A percentile compares a stretch with the other conserved stretches of the same genome.
Evolutionary conservation across 148 eudicot species (phyloP).

Genomic region (Rhododendron ferrugineum): DNA sequence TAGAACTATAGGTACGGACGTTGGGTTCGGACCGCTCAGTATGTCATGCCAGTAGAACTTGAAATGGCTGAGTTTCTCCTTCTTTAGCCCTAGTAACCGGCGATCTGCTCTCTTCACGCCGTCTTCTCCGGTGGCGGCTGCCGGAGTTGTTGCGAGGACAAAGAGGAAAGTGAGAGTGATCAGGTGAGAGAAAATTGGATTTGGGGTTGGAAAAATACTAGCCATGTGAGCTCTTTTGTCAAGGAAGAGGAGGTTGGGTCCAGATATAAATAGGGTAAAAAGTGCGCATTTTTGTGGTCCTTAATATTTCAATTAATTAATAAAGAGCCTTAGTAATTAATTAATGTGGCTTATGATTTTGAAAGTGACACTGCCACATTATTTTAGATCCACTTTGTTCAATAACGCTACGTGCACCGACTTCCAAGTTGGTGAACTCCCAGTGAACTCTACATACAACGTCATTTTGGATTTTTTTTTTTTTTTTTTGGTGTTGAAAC

Average conservation of each 20-base stretch:
- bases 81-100: constrained; percentile 3
- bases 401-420: no score
- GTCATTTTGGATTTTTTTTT: no score
- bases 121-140: constrained; percentile 6
- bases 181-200: background rate
- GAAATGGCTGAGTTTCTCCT: constrained; percentile 46
- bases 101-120: background rate
- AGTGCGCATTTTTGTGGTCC: background rate
- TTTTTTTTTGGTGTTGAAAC: no score
- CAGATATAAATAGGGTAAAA: background rate
- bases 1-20: constrained; percentile 29
- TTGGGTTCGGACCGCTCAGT: constrained; percentile 33
- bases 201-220: background rate
- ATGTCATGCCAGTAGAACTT: constrained; percentile 61
- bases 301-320: no score
- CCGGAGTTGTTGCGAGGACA: background rate
- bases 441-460: no score
- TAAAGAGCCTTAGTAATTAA: background rate
- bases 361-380: background rate
- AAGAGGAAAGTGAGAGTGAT: background rate
- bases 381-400: no score
- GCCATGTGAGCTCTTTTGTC: background rate
- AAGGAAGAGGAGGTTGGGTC: background rate
- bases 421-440: no score
- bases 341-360: background rate